These are phyloP conservation scores for Alternaria infectoria DNA, from an alignment of 2,329 filamentous ascomycete species.

Conservation along the genomic window DNA sequence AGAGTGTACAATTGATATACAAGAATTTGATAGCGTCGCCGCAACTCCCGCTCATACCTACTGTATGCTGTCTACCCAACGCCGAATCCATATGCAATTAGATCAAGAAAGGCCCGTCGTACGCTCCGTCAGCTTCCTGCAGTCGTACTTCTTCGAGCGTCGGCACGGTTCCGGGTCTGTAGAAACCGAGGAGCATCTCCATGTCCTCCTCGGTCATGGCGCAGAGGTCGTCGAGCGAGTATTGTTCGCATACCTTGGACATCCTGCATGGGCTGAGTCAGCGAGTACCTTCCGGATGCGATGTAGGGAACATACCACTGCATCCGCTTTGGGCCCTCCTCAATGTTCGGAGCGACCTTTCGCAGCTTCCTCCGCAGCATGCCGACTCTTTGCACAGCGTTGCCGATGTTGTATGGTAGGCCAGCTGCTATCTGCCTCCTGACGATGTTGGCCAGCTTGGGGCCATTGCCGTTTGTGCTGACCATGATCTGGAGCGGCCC, in stretches of 20 bases:
- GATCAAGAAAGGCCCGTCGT: slow-evolving; percentile 56
- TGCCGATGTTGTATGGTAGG: slow-evolving; percentile 80
- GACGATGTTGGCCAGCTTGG: slow-evolving; percentile 86
- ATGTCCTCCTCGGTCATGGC: slow-evolving; percentile 81
- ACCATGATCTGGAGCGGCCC: slow-evolving; percentile 98
- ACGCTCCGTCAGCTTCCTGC: slow-evolving; percentile 49
- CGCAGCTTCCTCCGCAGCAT: slow-evolving; percentile 79
- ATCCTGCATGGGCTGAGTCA: slow-evolving; percentile 68
- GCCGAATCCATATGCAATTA: slow-evolving; percentile 19
- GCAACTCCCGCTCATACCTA: slow-evolving; percentile 19
- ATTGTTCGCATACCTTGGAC: slow-evolving; percentile 86
- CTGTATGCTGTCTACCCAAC: slow-evolving; percentile 15
- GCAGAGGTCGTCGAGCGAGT: slow-evolving; percentile 83
- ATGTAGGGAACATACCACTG: slow-evolving; percentile 65
- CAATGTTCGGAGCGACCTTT: slow-evolving; percentile 71
- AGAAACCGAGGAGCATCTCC: slow-evolving; percentile 80
- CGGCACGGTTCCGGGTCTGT: slow-evolving; percentile 58
- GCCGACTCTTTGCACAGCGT: slow-evolving; percentile 85
- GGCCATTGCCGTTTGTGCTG: slow-evolving; percentile 95
- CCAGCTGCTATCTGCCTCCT: slow-evolving; percentile 78
- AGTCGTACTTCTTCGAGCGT: slow-evolving; percentile 51
- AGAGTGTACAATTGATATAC: slow-evolving; percentile 26
- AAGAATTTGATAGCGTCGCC: slow-evolving; percentile 9
- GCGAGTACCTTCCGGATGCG: background rate
- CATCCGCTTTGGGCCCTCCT: slow-evolving; percentile 88